Evolutionary conservation across 176 grass and related monocot species (phyloP), one percentile per base, ranked within the genome.

Genomic region (Eragrostis nindensis): DNA sequence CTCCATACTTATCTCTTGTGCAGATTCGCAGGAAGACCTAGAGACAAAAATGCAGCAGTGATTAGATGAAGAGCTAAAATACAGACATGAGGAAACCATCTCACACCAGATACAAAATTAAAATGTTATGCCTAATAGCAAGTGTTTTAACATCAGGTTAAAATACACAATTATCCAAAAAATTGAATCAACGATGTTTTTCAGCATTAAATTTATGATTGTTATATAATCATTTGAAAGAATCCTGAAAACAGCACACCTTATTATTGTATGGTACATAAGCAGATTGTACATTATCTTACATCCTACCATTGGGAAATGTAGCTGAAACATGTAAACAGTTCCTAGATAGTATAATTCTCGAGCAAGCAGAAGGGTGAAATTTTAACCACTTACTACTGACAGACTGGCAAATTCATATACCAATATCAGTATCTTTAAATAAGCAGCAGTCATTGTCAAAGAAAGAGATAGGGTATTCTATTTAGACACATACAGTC

Each of bases 1-100:
- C 86, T 99, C 97, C 55, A 81, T 75, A 74, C 85, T 99, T 59
- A 86, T 80, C 52, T 96, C 97, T 57, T 94, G 92, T 68, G 90
- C 79, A 88, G 79, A 75, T 70, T 71, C 80, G 73, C 97, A 99
- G 48, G 79, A 88, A 54, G 46, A 88, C 87, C 97, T 99, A 85
- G 38, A 76, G 50, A 55, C 24, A 83, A 45, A 66, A 74, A 36
- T 36, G 56, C 2, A 77, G 27, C 12, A 16, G 62, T 52, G 21
- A 77, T 85, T 76, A 89, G 73, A 16, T 70, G n/a, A 45, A 30
- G 25, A 40, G 55, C 12, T 71, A 73, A 79, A 41, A n/a, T 76
- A 75, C 11, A 75, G 16, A 59, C 17, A 89, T n/a, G 5, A 59
- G 56, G 16, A 49, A 78, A 46, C 29, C 45, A 73, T 66, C 52